Base-by-base conservation (phyloP, 495 filamentous ascomycete genomes). In the Neurospora tetraspora region DNA sequence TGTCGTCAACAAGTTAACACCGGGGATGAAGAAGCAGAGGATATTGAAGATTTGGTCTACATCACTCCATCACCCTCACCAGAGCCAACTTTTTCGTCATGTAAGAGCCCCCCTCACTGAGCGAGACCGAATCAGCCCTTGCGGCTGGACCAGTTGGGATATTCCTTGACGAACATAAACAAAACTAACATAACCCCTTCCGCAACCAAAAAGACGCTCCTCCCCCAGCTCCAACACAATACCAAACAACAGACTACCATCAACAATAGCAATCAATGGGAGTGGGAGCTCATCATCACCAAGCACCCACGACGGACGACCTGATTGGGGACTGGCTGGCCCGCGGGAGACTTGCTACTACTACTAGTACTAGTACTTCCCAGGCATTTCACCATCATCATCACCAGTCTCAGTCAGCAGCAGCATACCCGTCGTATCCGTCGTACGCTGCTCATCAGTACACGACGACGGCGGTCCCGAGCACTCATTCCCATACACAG, bases 21-120 rank as follows among this genome's bases (percentile, higher is more conserved):
- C 53, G 23, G 53, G 27, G 7, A 18, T 65, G 53, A 65, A 65
- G 53, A 31, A 43, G 40, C 65, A 79, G 79, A 77, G 42, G 40
- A 71, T 7, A 59, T 80, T 9, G 78, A 80, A 47, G 79, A 80
- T 42, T 39, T 80, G 14, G 65, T 73, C 4, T 80, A 75, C 70
- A 72, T 76, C 36, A 79, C 78, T 16, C 76, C 76, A 6, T 69
- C 76, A 3, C 75, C 79, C n/a, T 47, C 76, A 61, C 23, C 69
- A 43, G 71, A 76, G 34, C 61, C 47, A 6, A 18, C 36, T 16
- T 59, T 37, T 11, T 73, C 69, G 14, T 36, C 71, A 39, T 75
- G 75, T 77, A 59, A 76, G 75, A 47, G 10, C 68, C 20, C 20
- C 39, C 2, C 5, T 61, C 12, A 8, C 27, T 16, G n/a, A 16